These are phyloP conservation scores for Smallanthus sonchifolius DNA, from an alignment of 129 eudicot species.

Conservation along the genomic window DNA sequence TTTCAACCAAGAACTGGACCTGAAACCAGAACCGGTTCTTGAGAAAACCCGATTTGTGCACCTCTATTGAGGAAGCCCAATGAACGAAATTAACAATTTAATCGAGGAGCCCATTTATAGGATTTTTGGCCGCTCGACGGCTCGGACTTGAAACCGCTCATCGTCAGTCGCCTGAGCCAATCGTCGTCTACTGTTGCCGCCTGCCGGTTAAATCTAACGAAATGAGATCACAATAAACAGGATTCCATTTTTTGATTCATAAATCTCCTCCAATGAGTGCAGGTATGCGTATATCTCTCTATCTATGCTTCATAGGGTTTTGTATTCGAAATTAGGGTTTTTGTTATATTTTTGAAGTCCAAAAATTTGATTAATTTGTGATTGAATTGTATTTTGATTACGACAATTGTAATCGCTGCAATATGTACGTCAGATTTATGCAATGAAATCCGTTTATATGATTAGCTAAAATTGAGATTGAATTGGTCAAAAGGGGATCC, in stretches of 20 bases:
- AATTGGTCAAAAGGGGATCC: neutral
- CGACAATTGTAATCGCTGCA: neutral
- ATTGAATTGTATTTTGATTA: neutral
- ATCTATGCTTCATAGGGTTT: neutral
- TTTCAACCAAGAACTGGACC: too few relatives aligned
- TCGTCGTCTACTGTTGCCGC: neutral
- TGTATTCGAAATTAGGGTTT: neutral
- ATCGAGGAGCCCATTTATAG: neutral
- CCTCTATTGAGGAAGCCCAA: too few relatives aligned
- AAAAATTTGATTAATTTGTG: neutral
- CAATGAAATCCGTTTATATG: neutral
- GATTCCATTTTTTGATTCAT: neutral
- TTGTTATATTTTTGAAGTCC: neutral
- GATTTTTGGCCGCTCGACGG: neutral
- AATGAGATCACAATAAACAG: neutral
- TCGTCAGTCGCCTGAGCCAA: neutral
- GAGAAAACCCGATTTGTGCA: too few relatives aligned
- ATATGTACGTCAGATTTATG: neutral
- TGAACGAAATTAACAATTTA: neutral
- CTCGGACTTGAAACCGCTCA: neutral
- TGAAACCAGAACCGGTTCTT: too few relatives aligned
- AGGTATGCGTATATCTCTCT: neutral
- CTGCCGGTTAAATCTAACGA: neutral
- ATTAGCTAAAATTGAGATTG: neutral
- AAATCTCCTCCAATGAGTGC: slow-evolving; percentile 1